A percentile compares a stretch with the other conserved stretches of the same genome.
Evolutionary conservation across 1,139 yeast species (phyloP).

Genomic region (Blastobotrys illinoisensis): DNA sequence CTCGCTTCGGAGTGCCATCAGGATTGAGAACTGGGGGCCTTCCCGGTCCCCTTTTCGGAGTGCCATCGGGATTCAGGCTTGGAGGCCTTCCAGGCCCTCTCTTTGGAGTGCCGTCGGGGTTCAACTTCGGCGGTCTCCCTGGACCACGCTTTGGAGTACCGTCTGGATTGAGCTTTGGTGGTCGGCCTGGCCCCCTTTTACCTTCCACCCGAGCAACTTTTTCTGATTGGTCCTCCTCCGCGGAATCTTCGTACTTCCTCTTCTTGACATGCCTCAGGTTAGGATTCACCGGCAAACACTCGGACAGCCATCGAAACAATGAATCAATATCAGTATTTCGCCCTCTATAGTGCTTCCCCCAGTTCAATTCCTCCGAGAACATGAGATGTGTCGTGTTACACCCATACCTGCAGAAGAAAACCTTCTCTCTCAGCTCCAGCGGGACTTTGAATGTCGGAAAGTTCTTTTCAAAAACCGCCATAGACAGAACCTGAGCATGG

Average conservation of each 20-base stretch:
- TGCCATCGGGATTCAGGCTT: neutral
- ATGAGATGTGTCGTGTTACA: constrained; percentile 10
- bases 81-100: neutral
- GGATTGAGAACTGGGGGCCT: neutral
- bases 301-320: constrained; percentile 6
- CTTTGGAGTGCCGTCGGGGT: neutral
- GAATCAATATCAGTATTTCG: constrained; percentile 12
- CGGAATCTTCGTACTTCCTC: neutral
- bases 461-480: constrained; percentile 2
- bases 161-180: neutral
- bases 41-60: neutral
- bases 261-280: neutral
- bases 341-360: constrained; percentile 16
- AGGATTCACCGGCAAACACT: constrained; percentile 2
- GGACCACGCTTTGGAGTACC: neutral
- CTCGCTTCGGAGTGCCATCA: neutral
- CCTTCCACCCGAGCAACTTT: neutral
- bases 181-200: constrained; percentile 1
- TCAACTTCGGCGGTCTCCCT: neutral
- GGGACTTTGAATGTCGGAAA: constrained; percentile 5
- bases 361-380: constrained; percentile 14
- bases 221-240: neutral
- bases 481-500: constrained; percentile 15
- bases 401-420: constrained; percentile 14
- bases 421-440: neutral